phyloP scores from a whole-genome alignment of 495 filamentous ascomycete genomes.

The Penicillium arizonense region DNA sequence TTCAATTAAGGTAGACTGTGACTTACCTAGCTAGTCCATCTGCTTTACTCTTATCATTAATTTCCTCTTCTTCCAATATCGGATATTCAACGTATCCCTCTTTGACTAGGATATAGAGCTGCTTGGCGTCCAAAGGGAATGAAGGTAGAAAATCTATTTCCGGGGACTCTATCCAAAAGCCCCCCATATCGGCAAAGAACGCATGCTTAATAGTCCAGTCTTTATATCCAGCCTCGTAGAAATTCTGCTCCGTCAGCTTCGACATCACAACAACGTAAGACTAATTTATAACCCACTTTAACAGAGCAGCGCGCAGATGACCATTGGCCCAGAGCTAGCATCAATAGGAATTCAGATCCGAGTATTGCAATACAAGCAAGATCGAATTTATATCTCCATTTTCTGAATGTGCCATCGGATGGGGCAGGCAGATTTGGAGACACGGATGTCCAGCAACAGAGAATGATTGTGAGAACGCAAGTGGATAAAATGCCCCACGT shows the following conservation, averaged over 20 bases:
- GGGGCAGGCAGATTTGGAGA: conserved; percentile 26
- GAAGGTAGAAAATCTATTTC: conserved; percentile 4
- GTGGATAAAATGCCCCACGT: conserved; percentile 29
- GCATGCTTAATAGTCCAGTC: conserved; percentile 37
- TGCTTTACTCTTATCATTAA: conserved; percentile 42
- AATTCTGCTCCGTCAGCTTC: conserved; percentile 5
- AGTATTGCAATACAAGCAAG: conserved; percentile 25
- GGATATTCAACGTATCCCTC: conserved; percentile 18
- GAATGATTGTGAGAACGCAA: conserved; percentile 29
- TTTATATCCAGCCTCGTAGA: conserved; percentile 10
- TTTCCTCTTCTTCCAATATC: conserved; percentile 21
- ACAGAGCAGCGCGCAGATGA: conserved; percentile 28
- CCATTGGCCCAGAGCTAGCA: conserved; percentile 33
- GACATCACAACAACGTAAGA: background rate
- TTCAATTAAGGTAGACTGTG: background rate
- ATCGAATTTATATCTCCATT: conserved; percentile 21
- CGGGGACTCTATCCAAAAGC: conserved; percentile 26
- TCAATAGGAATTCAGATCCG: conserved; percentile 35
- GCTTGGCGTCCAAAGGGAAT: conserved; percentile 10
- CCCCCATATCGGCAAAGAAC: conserved; percentile 44
- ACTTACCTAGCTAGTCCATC: conserved; percentile 25
- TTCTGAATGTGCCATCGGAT: conserved; percentile 4
- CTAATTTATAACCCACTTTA: conserved; percentile 7
- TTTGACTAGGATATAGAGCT: conserved; percentile 1
- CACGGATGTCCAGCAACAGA: conserved; percentile 31